A percentile compares a stretch with the other conserved stretches of the same genome.
These are phyloP conservation scores for Oenanthe javanica DNA, from an alignment of 140 eudicot genomes.

Conservation along the genomic window DNA sequence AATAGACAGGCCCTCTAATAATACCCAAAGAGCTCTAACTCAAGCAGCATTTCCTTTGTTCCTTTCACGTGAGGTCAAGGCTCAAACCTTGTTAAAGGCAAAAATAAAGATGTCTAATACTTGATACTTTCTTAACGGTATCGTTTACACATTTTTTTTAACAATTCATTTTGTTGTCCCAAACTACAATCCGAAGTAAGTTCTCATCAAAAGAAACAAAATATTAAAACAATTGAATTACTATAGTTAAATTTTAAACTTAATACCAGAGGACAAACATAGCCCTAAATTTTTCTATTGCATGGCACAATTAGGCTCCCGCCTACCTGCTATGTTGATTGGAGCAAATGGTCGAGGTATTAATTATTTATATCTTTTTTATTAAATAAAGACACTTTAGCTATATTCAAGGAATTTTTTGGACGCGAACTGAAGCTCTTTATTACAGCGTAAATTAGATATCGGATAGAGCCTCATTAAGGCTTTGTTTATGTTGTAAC, in stretches of 20 bases:
- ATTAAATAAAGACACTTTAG: not conserved
- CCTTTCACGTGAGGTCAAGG: not conserved
- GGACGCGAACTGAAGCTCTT: not conserved
- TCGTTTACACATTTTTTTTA: not conserved
- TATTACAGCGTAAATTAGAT: not conserved
- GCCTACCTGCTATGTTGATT: not conserved
- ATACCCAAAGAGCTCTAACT: not conserved
- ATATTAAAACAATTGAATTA: not conserved
- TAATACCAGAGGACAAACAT: not conserved
- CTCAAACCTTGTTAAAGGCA: not conserved
- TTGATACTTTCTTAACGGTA: not conserved
- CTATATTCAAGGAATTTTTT: not conserved
- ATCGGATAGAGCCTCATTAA: too few relatives aligned
- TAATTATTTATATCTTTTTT: not conserved
- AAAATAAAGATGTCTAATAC: not conserved
- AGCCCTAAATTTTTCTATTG: not conserved
- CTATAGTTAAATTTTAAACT: not conserved
- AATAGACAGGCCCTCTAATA: not conserved
- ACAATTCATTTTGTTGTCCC: not conserved
- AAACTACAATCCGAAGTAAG: not conserved
- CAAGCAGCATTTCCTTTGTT: not conserved
- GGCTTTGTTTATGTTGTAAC: too few relatives aligned
- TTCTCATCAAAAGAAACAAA: not conserved
- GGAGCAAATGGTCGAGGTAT: not conserved
- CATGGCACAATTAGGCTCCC: not conserved